Evolutionary conservation across 1,284 basidiomycete species (phyloP).

Genomic region (Ustilago sp.): DNA sequence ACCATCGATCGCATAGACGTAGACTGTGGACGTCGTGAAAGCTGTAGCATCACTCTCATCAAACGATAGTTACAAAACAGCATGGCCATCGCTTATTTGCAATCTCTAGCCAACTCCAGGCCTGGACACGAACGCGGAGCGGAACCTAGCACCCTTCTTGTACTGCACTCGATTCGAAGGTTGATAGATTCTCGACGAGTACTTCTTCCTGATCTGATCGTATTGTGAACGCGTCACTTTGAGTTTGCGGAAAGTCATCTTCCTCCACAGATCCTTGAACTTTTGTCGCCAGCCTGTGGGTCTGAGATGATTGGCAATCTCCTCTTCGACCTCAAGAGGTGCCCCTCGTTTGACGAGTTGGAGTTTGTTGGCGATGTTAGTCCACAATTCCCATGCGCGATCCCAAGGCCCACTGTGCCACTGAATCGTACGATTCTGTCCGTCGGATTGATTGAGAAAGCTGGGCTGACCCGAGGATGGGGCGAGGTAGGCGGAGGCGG

Average conservation of each 20-base stretch:
- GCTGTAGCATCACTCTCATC: neutral
- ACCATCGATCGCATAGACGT: neutral
- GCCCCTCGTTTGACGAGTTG: slow-evolving; percentile 18
- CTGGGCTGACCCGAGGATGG: neutral
- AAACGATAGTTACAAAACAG: neutral
- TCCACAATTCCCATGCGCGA: slow-evolving; percentile 7
- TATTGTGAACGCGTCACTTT: slow-evolving; percentile 6
- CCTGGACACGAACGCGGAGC: neutral
- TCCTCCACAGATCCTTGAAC: slow-evolving; percentile 16
- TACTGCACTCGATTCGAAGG: neutral
- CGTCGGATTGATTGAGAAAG: neutral
- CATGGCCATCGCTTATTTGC: neutral
- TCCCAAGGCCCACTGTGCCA: slow-evolving; percentile 27
- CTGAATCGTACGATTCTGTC: neutral
- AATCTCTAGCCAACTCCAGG: neutral
- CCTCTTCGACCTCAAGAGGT: neutral
- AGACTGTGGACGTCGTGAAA: no score
- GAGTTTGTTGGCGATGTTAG: neutral
- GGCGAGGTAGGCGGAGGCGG: neutral
- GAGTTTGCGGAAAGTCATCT: slow-evolving; percentile 7
- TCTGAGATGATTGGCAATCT: slow-evolving; percentile 20
- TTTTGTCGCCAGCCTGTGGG: slow-evolving; percentile 15
- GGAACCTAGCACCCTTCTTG: slow-evolving; percentile 4
- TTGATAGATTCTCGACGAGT: neutral
- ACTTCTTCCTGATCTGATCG: slow-evolving; percentile 10